These are phyloP conservation scores for Sporothrix sp. DNA, from an alignment of 2,329 filamentous ascomycete genomes.

Conservation along the genomic window DNA sequence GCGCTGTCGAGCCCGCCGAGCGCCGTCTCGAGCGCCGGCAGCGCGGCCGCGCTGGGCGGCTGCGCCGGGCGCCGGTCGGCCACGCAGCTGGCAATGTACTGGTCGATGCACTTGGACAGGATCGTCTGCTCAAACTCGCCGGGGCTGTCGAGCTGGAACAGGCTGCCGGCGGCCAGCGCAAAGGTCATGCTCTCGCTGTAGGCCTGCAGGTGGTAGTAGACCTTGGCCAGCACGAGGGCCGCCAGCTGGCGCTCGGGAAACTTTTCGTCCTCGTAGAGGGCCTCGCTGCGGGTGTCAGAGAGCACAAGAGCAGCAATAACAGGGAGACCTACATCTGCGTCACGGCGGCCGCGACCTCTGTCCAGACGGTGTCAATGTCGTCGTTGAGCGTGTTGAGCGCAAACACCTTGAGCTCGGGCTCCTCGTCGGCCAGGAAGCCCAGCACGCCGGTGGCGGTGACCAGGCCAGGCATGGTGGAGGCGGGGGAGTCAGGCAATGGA, in stretches of 20 bases:
- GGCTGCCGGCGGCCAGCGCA: constrained; percentile 84
- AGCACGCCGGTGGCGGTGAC: constrained; percentile 91
- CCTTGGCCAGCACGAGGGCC: constrained; percentile 89
- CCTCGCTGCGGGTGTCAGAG: constrained; percentile 55
- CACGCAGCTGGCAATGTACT: constrained; percentile 73
- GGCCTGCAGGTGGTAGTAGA: constrained; percentile 97
- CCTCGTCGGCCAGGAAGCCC: constrained; percentile 90
- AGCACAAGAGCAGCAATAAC: neutral
- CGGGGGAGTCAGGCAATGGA: no score
- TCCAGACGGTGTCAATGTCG: constrained; percentile 95
- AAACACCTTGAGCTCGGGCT: constrained; percentile 88
- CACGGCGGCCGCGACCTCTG: constrained; percentile 85
- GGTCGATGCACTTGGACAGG: constrained; percentile 95
- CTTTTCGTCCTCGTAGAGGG: constrained; percentile 89
- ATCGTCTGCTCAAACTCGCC: constrained; percentile 99
- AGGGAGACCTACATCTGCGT: constrained; percentile 66
- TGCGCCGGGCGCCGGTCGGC: constrained; percentile 39
- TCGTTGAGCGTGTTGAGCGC: constrained; percentile 91
- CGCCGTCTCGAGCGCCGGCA: constrained; percentile 69
- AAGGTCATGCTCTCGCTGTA: constrained; percentile 99
- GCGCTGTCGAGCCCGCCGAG: constrained; percentile 63
- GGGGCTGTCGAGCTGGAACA: constrained; percentile 83
- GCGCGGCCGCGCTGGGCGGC: constrained; percentile 31
- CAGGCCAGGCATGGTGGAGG: constrained; percentile 77
- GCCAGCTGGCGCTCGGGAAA: constrained; percentile 93